Evolutionary conservation across 148 eudicot species (phyloP).

Genomic region (Oxyria digyna): DNA sequence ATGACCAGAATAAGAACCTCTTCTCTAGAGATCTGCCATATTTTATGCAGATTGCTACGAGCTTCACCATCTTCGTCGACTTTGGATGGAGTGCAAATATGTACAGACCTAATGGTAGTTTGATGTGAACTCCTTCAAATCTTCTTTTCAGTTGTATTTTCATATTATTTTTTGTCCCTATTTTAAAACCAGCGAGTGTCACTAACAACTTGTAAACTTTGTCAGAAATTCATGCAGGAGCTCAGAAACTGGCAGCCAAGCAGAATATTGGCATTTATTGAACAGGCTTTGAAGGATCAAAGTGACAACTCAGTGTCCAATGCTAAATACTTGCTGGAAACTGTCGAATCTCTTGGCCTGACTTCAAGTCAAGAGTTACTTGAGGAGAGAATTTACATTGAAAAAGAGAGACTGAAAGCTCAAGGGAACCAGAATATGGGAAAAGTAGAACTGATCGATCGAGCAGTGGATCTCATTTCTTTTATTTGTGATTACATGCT

Average conservation of each 20-base stretch:
- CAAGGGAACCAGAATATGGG: conserved; percentile 1
- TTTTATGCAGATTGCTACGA: conserved; percentile 44
- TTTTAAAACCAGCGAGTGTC: not conserved
- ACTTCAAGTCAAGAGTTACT: conserved; percentile 47
- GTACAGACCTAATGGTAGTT: conserved; percentile 37
- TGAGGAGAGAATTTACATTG: conserved; percentile 63
- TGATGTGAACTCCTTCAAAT: not conserved
- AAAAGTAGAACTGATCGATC: conserved; percentile 8
- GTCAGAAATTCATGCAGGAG: conserved; percentile 66
- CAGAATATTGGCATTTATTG: conserved; percentile 39
- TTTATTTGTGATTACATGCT: conserved; percentile 38
- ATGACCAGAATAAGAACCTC: conserved; percentile 43
- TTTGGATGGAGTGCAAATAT: conserved; percentile 54
- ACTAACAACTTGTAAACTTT: conserved; percentile 19
- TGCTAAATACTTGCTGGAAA: conserved; percentile 24
- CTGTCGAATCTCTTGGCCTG: conserved; percentile 42
- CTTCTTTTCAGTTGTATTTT: not conserved
- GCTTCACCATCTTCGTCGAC: conserved; percentile 38
- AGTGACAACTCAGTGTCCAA: conserved; percentile 25
- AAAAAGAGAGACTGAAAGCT: conserved; percentile 53
- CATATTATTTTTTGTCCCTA: not conserved
- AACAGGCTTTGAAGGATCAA: conserved; percentile 35
- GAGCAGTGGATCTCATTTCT: not conserved
- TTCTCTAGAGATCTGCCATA: conserved; percentile 43
- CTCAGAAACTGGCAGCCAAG: conserved; percentile 42